These are phyloP conservation scores for Citrullus amarus DNA, from an alignment of 306 rosid species.

Conservation along the genomic window DNA sequence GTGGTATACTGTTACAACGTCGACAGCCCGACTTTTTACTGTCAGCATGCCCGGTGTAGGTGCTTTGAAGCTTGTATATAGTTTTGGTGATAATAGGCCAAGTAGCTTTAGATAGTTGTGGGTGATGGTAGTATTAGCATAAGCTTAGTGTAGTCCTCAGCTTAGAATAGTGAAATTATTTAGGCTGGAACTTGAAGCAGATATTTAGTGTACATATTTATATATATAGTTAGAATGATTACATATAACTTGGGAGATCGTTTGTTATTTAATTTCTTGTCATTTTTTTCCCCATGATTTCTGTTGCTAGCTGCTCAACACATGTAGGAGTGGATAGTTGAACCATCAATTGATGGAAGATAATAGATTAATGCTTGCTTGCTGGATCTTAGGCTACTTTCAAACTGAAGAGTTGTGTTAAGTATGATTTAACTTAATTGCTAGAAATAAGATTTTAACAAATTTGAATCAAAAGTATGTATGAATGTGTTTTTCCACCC, in stretches of 20 bases:
- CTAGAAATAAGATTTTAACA: too few species aligned
- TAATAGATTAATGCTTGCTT: not conserved
- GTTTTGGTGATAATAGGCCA: not conserved
- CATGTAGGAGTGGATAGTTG: not conserved
- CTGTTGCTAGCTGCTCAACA: not conserved
- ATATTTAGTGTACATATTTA: not conserved
- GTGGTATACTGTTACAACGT: constrained; percentile 75
- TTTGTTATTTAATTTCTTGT: not conserved
- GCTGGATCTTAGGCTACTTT: too few species aligned
- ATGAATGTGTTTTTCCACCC: not conserved
- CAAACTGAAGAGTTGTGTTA: too few species aligned
- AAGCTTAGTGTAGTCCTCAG: not conserved
- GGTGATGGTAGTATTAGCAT: not conserved
- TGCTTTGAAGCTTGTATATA: not conserved
- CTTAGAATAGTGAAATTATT: not conserved
- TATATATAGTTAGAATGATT: not conserved
- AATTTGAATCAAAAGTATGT: not conserved
- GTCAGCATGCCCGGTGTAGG: constrained; percentile 56
- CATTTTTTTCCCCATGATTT: not conserved
- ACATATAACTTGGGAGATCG: not conserved
- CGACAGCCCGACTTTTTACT: constrained; percentile 68
- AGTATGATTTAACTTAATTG: too few species aligned
- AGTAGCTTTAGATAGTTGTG: not conserved
- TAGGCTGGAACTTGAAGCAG: not conserved
- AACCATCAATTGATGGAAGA: not conserved